Percentiles rank a stretch among this genome's conserved stretches.
Conservation (phyloP, 345 rosid genomes). For the Euphorbia peplus region DNA sequence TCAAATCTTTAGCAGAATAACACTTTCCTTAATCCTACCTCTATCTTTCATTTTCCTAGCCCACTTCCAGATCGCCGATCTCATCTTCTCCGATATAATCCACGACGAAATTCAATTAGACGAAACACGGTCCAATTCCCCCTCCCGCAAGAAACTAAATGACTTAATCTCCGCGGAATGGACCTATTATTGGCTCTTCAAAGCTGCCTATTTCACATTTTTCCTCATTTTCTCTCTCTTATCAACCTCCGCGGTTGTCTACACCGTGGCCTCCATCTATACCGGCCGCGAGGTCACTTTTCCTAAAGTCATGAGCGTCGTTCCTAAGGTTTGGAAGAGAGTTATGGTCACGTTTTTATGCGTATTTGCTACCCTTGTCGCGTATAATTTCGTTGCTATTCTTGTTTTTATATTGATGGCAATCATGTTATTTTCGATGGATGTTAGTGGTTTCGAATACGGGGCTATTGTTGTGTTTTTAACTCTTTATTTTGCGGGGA, state of each 20-base stretch:
- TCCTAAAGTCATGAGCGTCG: conserved; percentile 39
- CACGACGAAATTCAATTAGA: conserved; percentile 21
- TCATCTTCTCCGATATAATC: conserved; percentile 23
- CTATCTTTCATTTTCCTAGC: conserved; percentile 49
- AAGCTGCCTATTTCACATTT: conserved; percentile 32
- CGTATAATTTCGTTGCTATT: conserved; percentile 10
- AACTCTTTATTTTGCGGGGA: conserved; percentile 23
- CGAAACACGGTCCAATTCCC: conserved; percentile 24
- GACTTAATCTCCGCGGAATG: conserved; percentile 28
- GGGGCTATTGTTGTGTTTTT: not conserved
- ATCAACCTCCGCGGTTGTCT: conserved; percentile 56
- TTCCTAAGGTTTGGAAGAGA: conserved; percentile 56
- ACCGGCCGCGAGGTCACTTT: conserved; percentile 36
- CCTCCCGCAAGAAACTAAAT: conserved; percentile 21
- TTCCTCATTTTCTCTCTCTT: conserved; percentile 37
- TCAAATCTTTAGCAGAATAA: conserved; percentile 47
- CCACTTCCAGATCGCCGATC: conserved; percentile 33
- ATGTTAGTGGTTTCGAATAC: too few relatives aligned
- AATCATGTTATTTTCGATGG: not conserved
- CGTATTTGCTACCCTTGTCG: conserved; percentile 19
- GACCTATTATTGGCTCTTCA: conserved; percentile 28
- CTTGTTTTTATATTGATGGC: not conserved
- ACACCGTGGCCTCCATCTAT: conserved; percentile 46
- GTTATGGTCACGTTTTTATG: conserved; percentile 45
- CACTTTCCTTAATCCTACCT: conserved; percentile 51